Conservation (phyloP, 148 eudicot genomes). For the Camellia granthamiana region DNA sequence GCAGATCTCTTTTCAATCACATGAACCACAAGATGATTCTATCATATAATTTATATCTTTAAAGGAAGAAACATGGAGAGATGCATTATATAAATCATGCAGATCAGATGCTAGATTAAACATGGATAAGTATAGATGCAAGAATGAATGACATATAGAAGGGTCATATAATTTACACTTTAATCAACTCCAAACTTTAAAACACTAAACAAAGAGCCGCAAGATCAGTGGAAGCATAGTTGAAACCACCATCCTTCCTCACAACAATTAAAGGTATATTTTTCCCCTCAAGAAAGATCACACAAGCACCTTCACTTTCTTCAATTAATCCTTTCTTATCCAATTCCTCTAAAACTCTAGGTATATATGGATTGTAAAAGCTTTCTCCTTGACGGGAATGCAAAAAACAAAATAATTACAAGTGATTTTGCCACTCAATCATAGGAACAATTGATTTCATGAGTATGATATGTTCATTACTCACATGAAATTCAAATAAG, state of each 20-base stretch:
- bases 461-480: not conserved
- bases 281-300: conserved; percentile 80
- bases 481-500: not conserved
- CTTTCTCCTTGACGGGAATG: conserved; percentile 71
- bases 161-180: not conserved
- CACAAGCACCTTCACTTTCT: conserved; percentile 92
- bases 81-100: not conserved
- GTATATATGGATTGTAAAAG: conserved; percentile 91
- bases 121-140: not conserved
- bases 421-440: not conserved
- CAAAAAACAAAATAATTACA: conserved; percentile 3
- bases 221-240: conserved; percentile 96
- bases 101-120: not conserved
- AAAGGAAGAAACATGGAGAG: not conserved
- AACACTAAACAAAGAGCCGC: conserved; percentile 79
- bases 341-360: conserved; percentile 55
- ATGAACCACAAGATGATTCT: not conserved
- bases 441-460: not conserved
- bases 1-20: not conserved
- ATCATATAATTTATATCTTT: not conserved
- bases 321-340: conserved; percentile 54
- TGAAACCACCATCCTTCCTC: conserved; percentile 94
- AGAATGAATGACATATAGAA: not conserved
- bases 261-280: conserved; percentile 83
- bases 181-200: not conserved